phyloP scores from a whole-genome alignment of 257 asterid genomes.

The Primulina huaijiensis region DNA sequence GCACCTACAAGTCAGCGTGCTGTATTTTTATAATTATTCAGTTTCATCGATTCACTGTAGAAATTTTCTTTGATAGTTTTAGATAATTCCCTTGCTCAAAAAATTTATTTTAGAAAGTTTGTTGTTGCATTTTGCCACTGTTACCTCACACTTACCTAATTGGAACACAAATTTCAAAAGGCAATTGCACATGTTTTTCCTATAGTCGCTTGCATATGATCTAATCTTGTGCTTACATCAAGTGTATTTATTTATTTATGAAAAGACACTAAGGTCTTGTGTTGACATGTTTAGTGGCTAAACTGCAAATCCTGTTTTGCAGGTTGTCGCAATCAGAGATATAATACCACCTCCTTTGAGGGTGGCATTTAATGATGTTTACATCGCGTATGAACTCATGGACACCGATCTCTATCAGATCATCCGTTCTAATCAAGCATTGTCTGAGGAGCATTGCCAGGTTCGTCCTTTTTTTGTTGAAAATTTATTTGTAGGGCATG shows the following conservation, averaged over 20 bases:
- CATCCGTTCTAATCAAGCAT: conserved; percentile 89
- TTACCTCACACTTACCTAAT: neutral
- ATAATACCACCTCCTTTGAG: conserved; percentile 91
- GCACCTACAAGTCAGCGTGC: too few species aligned
- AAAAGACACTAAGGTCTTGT: neutral
- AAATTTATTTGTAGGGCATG: conserved; percentile 7
- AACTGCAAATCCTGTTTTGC: conserved; percentile 25
- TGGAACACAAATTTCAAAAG: neutral
- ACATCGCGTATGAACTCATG: conserved; percentile 95
- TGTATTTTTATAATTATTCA: too few species aligned
- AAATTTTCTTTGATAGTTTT: too few species aligned
- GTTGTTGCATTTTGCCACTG: neutral
- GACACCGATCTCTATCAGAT: conserved; percentile 97
- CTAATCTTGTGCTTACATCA: too few species aligned
- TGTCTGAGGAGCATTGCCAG: conserved; percentile 98
- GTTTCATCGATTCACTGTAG: too few species aligned
- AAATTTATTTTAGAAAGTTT: too few species aligned
- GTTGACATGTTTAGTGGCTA: too few species aligned
- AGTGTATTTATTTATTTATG: neutral
- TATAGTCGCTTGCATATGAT: neutral
- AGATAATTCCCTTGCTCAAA: neutral
- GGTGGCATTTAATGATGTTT: conserved; percentile 83
- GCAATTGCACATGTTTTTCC: neutral
- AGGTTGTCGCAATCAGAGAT: conserved; percentile 96
- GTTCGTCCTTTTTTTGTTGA: conserved; percentile 33